Base-by-base conservation (phyloP, 2,329 filamentous ascomycete genomes). In the Talaromyces pinophilus region DNA sequence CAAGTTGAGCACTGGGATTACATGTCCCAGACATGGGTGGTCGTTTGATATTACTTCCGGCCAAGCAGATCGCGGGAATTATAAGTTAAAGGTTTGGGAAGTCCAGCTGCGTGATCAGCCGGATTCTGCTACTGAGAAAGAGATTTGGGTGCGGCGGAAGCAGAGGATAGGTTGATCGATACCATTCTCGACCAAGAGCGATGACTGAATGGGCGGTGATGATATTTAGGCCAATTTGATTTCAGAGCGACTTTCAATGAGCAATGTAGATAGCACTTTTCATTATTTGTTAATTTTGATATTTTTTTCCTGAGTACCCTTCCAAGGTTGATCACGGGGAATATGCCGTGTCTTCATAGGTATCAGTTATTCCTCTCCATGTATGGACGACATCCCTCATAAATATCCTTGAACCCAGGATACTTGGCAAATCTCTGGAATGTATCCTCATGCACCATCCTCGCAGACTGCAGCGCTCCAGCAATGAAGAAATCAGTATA, bases 21-120 rank as follows among this genome's bases (percentile, higher is more conserved):
- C 82, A 0, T 92, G 89, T 73, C 87, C 88, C 0, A 90, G 90
- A 69, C 89, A 91, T 68, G 86, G 82, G 4, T 92, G 89, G 89
- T 88, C 87, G 0, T 92, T 91, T 75, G 89, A 92, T 72, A 71
- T 91, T 2, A 85, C 87, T 62, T 86, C 88, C 0, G 89, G 89
- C 0, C 80, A 80, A 70, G 83, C 82, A 0, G 89, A 91, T 73
- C 83, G 88, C 0, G 88, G 84, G 0, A 85, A 77, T 55, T 91
- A 91, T 72, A 84, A 79, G 67, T 78, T 91, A 10, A 83, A 83
- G 25, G 76, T 88, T 0, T 91, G 88, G 87, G 88, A 91, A 69
- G 83, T 89, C 0, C 82, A 91, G 67, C 62, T 88, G 10, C 80
- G 86, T 54, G 72, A 76, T 13, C 60, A 64, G 1, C 30, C 66